Evolutionary conservation across 768 basidiomycete genomes (phyloP), one percentile per base, ranked within the genome.

Genomic region (Termitomyces sp.): DNA sequence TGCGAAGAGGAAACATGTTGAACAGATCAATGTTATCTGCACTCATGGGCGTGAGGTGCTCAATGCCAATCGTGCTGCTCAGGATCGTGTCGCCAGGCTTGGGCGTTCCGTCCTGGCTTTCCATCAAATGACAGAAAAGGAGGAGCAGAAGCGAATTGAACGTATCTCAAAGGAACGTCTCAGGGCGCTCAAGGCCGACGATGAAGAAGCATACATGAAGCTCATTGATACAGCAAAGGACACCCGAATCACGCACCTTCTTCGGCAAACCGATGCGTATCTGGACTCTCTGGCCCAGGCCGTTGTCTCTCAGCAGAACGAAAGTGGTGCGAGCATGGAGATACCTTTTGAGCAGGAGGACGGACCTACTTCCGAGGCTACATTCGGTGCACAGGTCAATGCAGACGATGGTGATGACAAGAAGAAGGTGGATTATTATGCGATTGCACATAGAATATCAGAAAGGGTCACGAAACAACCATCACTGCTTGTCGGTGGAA

Each of bases 131-230:
- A 94, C 94, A 1, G 97, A 99, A 77, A 95, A 93, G 77, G 96
- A 98, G 72, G 97, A 99, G 71, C 92, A 95, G 82, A 94, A 94
- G 71, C 84, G 96, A 28, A 90, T 99, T 63, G 97, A 98, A 74
- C 80, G 94, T 56, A 86, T 99, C 46, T 87, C 90, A 47, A 98
- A 98, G 77, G 97, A 98, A 72, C 94, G 95, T 91, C 76, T 99
- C 62, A 94, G 92, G 76, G 97, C 96, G 8, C 85, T 98, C 64
- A 94, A 96, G 74, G 90, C 90, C 30, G 95, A 98, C 68, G 96
- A 99, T 76, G 97, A 99, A 77, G 97, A 98, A 73, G 95, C 93
- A n/a, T 99, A 99, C 73, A 88, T 98, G 84, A 94, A 94, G 69
- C 89, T 99, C 66, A 92, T 99, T 66, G 97, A 98, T 71, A 97